Evolutionary conservation across 495 filamentous ascomycete genomes (phyloP), one percentile per base, ranked within the genome.

Genomic region (Aspergillus conjunctus): DNA sequence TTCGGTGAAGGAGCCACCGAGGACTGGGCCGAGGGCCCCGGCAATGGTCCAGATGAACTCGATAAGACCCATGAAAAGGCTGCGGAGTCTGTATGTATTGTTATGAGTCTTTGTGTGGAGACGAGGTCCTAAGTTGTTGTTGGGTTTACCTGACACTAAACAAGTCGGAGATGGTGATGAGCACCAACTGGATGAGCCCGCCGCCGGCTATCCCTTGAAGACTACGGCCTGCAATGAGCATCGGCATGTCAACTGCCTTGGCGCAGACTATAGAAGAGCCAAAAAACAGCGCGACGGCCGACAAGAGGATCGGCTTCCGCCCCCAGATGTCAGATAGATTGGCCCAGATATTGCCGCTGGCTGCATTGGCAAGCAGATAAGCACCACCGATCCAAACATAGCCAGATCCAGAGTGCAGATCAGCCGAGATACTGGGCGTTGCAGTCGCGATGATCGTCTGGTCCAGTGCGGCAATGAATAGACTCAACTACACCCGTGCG

Each of bases 301-400:
- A 65, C 21, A 84, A 64, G 1, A 83, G 59, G 49, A 84, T 83
- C 7, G 77, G 72, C 58, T 85, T 87, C 6, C 85, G 76, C 7
- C 85, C 85, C 82, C 81, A 88, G 43, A 88, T 87, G 65, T 87
- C 84, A 10, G 78, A 81, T 4, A 84, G 63, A 51, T 84, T 85
- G 5, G 77, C 78, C 84, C 84, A 88, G 41, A 85, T 80, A 26
- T 81, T 75, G 6, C 73, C 70, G 31, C 73, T 75, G n/a, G 83
- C 81, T 0, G 83, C 79, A 66, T 78, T 81, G 4, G 81, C 80
- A 17, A 84, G 74, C 37, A 84, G 70, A 63, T 88, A 91, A 11
- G 88, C 85, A 43, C 80, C 83, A 20, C 87, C 87, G 58, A 90
- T 85, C 87, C 87, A 89, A 33, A 80, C 76, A 69, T 87, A 88